Conservation (phyloP, 352 stramenopile species). For the Phytopythium ostracodes region DNA sequence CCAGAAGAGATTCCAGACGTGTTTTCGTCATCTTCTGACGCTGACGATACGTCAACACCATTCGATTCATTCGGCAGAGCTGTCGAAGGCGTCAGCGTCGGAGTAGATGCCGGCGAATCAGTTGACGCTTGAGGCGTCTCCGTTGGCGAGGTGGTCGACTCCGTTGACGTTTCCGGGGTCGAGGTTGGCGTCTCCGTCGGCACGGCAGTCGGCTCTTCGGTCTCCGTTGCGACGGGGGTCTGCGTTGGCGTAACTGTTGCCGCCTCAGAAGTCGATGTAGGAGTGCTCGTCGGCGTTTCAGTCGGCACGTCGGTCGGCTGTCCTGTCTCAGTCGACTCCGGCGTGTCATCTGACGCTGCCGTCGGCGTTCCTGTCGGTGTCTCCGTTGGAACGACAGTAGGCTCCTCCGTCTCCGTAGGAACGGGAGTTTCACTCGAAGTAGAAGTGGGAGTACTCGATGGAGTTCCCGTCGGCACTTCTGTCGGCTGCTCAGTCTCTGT, state of each 20-base stretch:
- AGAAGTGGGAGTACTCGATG: constrained; percentile 1
- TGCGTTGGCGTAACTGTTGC: neutral
- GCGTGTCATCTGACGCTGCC: neutral
- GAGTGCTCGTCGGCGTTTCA: constrained; percentile 4
- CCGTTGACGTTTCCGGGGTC: constrained; percentile 2
- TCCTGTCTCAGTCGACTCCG: neutral
- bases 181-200: constrained; percentile 4
- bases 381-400: neutral
- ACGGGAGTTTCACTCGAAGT: constrained; percentile 6
- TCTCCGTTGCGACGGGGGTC: neutral
- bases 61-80: neutral
- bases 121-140: constrained; percentile 5
- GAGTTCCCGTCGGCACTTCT: constrained; percentile 7
- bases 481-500: neutral
- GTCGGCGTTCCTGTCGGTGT: neutral
- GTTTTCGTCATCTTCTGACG: neutral
- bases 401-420: constrained; percentile 4
- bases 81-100: constrained; percentile 1
- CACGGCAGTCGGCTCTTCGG: neutral
- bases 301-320: constrained; percentile 3
- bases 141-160: constrained; percentile 5
- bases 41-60: neutral
- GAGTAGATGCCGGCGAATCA: constrained; percentile 3
- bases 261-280: neutral
- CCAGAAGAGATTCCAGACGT: neutral